Percentiles rank a stretch among this genome's conserved stretches.
phyloP scores from a whole-genome alignment of 164 flowering plant genomes.

The Brasenia schreberi region DNA sequence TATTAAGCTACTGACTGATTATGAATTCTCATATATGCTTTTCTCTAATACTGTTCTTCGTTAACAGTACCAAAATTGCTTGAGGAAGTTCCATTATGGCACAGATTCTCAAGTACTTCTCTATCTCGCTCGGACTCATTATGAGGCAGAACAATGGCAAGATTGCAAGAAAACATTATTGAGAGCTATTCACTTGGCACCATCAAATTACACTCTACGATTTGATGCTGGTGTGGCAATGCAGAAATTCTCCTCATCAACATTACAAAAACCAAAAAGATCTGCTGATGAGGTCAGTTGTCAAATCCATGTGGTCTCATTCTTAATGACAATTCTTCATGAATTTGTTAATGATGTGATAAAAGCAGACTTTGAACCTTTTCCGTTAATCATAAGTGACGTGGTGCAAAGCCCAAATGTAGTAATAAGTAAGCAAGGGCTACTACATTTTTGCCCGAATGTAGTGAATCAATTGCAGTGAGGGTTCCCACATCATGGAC shows the following conservation, averaged over 20 bases:
- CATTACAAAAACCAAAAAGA: conserved; percentile 71
- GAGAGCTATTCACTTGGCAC: conserved; percentile 91
- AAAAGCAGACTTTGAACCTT: too few relatives aligned
- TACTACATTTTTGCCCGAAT: too few relatives aligned
- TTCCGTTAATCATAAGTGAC: too few relatives aligned
- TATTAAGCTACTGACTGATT: conserved; percentile 1
- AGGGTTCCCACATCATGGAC: too few relatives aligned
- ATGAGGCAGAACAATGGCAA: conserved; percentile 99
- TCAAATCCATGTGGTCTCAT: neutral
- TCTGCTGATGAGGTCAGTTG: conserved; percentile 80
- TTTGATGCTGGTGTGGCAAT: conserved; percentile 89
- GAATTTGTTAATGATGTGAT: too few relatives aligned
- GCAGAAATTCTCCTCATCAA: conserved; percentile 92
- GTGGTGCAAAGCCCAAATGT: too few relatives aligned
- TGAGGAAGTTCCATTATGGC: conserved; percentile 74
- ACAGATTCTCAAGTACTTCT: conserved; percentile 86
- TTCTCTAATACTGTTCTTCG: neutral
- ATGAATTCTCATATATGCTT: neutral
- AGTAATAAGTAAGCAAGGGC: too few relatives aligned
- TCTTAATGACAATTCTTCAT: too few relatives aligned
- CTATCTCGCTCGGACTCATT: conserved; percentile 87
- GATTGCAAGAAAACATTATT: conserved; percentile 83
- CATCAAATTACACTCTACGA: conserved; percentile 81
- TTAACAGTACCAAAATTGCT: conserved; percentile 90
- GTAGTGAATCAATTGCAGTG: too few relatives aligned